Evolutionary conservation across 805 yeast genomes (phyloP).

Genomic region (Kluyveromyces dobzhanskii): DNA sequence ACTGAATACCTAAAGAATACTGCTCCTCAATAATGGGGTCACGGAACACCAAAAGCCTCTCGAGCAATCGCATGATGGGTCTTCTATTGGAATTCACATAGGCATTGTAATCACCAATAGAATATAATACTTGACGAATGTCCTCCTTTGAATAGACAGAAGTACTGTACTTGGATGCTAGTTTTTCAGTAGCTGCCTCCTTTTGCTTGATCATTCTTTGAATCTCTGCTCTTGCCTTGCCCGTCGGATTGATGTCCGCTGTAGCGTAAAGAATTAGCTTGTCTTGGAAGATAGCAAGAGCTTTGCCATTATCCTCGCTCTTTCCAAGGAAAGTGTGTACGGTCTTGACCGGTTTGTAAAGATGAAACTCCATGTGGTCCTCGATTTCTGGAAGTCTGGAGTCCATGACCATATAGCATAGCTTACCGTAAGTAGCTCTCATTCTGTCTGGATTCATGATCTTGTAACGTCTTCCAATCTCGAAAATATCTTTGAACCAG

Average conservation of each 20-base stretch:
- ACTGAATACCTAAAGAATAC: slow-evolving; percentile 52
- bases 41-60: slow-evolving; percentile 41
- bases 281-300: slow-evolving; percentile 45
- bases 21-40: slow-evolving; percentile 33
- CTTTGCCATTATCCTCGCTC: slow-evolving; percentile 30
- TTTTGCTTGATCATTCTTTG: slow-evolving; percentile 54
- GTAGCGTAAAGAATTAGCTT: slow-evolving; percentile 55
- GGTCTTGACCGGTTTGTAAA: slow-evolving; percentile 64
- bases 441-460: slow-evolving; percentile 78
- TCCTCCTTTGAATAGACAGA: slow-evolving; percentile 47
- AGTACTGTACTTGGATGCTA: slow-evolving; percentile 41
- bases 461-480: slow-evolving; percentile 72
- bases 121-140: slow-evolving; percentile 62
- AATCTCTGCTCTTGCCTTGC: slow-evolving; percentile 45
- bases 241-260: slow-evolving; percentile 53
- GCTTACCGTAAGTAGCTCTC: slow-evolving; percentile 71
- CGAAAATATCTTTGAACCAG: slow-evolving; percentile 66
- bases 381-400: slow-evolving; percentile 64
- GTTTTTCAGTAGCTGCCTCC: slow-evolving; percentile 57
- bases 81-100: slow-evolving; percentile 59
- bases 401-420: slow-evolving; percentile 82
- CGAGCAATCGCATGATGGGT: slow-evolving; percentile 58
- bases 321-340: slow-evolving; percentile 41
- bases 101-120: slow-evolving; percentile 72
- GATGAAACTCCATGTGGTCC: slow-evolving; percentile 65